A percentile compares a stretch with the other conserved stretches of the same genome.
Evolutionary conservation across 169 alveolate genomes (phyloP).

Genomic region (Amoebophrya sp.): DNA sequence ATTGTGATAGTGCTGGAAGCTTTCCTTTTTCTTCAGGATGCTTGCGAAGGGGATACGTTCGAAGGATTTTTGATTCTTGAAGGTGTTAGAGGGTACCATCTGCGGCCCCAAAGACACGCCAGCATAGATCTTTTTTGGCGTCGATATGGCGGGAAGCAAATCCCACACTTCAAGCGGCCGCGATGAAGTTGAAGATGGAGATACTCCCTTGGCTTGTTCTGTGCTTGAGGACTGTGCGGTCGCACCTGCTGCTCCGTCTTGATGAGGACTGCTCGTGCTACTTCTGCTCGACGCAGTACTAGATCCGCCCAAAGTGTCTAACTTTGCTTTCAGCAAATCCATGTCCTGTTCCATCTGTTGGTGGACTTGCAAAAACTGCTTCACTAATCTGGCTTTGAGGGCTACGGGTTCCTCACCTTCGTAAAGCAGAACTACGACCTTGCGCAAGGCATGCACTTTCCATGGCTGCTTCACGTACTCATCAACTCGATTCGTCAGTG

Average conservation of each 20-base stretch:
- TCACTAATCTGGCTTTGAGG: neutral
- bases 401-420: neutral
- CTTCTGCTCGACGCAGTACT: too few relatives aligned
- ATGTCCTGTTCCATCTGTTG: neutral
- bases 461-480: neutral
- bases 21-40: neutral
- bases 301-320: neutral
- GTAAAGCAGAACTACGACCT: neutral
- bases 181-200: too few relatives aligned
- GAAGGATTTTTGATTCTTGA: neutral
- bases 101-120: neutral
- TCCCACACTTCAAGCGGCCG: too few relatives aligned
- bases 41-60: neutral
- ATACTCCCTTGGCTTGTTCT: too few relatives aligned
- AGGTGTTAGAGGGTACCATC: neutral
- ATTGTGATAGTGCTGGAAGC: neutral
- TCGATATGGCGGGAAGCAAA: neutral
- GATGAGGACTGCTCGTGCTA: too few relatives aligned
- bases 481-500: neutral
- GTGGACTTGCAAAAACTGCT: neutral
- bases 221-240: neutral
- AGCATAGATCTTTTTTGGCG: neutral
- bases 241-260: neutral
- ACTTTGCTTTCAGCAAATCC: neutral
- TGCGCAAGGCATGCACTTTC: neutral